Percentiles rank a stretch among this genome's conserved stretches.
These are phyloP conservation scores for Collybia sordida DNA, from an alignment of 768 basidiomycete genomes.

Conservation along the genomic window DNA sequence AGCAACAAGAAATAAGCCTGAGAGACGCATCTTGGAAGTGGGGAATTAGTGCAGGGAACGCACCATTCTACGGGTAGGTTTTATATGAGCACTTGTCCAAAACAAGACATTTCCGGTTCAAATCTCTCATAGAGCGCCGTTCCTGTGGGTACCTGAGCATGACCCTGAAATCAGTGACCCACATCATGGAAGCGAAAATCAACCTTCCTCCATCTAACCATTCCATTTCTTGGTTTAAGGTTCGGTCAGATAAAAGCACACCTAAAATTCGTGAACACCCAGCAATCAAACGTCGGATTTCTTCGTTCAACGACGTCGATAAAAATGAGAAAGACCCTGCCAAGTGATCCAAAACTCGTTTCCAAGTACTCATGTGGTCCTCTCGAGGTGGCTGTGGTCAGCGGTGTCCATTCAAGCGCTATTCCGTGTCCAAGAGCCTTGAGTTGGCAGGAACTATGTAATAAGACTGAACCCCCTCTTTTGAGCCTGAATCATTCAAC, in stretches of 20 bases:
- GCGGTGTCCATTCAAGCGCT: too few relatives aligned
- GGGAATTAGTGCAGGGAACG: constrained; percentile 13
- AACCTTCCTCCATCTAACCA: neutral
- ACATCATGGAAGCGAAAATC: constrained; percentile 5
- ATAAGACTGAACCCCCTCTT: neutral
- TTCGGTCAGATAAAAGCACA: too few relatives aligned
- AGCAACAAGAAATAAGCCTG: constrained; percentile 19
- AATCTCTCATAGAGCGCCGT: constrained; percentile 4
- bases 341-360: too few relatives aligned
- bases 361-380: too few relatives aligned
- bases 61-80: constrained; percentile 9
- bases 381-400: too few relatives aligned
- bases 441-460: too few relatives aligned
- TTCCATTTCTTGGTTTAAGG: too few relatives aligned
- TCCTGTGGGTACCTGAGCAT: neutral
- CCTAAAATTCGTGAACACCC: too few relatives aligned
- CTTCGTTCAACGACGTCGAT: too few relatives aligned
- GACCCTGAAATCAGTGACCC: constrained; percentile 7
- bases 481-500: neutral
- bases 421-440: too few relatives aligned
- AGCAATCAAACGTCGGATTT: too few relatives aligned
- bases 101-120: neutral
- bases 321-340: too few relatives aligned
- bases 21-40: constrained; percentile 27
- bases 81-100: neutral